Percentiles rank a stretch among this genome's conserved stretches.
These are phyloP conservation scores for Cladorrhinum samala DNA, from an alignment of 495 filamentous ascomycete species.

Conservation along the genomic window DNA sequence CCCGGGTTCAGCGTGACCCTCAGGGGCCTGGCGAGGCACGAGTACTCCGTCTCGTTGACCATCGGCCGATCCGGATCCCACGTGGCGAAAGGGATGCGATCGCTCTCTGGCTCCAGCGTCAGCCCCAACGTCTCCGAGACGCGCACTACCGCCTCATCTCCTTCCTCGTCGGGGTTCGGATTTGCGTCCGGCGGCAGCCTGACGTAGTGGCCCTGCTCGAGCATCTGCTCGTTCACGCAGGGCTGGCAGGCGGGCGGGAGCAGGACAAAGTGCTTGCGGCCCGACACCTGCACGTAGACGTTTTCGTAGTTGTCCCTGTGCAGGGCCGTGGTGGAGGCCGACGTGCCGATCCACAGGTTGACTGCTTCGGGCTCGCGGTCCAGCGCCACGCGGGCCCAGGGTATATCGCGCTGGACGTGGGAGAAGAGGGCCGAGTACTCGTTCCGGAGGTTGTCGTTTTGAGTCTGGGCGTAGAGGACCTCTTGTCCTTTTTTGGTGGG, in stretches of 20 bases:
- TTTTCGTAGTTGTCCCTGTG: slow-evolving; percentile 81
- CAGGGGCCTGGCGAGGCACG: slow-evolving; percentile 47
- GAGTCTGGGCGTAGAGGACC: slow-evolving; percentile 51
- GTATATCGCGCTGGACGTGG: slow-evolving; percentile 50
- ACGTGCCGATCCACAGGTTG: slow-evolving; percentile 76
- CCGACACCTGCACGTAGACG: slow-evolving; percentile 66
- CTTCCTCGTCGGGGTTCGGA: too few relatives aligned
- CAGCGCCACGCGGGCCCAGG: slow-evolving; percentile 63
- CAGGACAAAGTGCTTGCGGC: slow-evolving; percentile 63
- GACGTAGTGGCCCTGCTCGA: slow-evolving; percentile 48
- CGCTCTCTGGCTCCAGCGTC: slow-evolving; percentile 31
- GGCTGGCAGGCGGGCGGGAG: slow-evolving; percentile 58
- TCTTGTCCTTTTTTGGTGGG: too few relatives aligned
- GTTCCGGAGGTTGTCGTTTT: slow-evolving; percentile 69
- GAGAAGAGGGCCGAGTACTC: slow-evolving; percentile 57
- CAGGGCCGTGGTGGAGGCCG: slow-evolving; percentile 55
- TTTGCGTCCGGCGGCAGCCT: neutral
- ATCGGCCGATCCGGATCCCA: slow-evolving; percentile 63
- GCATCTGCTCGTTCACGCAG: slow-evolving; percentile 53
- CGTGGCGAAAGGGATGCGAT: slow-evolving; percentile 53
- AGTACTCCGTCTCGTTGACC: slow-evolving; percentile 45
- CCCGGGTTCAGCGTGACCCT: slow-evolving; percentile 58
- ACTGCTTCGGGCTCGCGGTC: slow-evolving; percentile 57
- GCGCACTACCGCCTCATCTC: too few relatives aligned
- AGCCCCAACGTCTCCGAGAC: slow-evolving; percentile 26